Base-by-base conservation (phyloP, 179 eudicot genomes). In the Gypsophila paniculata region DNA sequence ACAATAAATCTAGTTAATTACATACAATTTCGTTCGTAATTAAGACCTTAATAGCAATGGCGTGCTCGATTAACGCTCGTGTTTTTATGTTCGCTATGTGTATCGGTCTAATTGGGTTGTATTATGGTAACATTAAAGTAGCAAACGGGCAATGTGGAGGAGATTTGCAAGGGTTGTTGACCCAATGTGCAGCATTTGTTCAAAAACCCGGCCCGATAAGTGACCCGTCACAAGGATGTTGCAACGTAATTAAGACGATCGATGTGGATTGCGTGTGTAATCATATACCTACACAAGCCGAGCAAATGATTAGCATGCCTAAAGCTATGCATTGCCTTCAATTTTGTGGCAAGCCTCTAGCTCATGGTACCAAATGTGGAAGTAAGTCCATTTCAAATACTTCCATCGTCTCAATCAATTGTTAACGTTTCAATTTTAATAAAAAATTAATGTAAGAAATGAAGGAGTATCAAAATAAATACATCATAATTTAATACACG, bases 361-460 rank as follows among this genome's bases (percentile, higher is more conserved):
- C 80, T 42, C 85, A 48, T 52, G 91, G 89, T 65, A 68, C 80
- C 70, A 81, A 78, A 74, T 89, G 94, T 72, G 94, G 91, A 73
- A 79, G 92, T 88, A 86, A 73, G 86, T 39, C n/a, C n/a, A n/a
- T n/a, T n/a, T n/a, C n/a, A n/a, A n/a, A n/a, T n/a, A n/a, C n/a
- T n/a, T n/a, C n/a, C n/a, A n/a, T n/a, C n/a, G n/a, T n/a, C n/a
- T n/a, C n/a, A n/a, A n/a, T n/a, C n/a, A n/a, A n/a, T n/a, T n/a
- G n/a, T n/a, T n/a, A n/a, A n/a, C n/a, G n/a, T n/a, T n/a, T n/a
- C n/a, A n/a, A n/a, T n/a, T n/a, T n/a, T n/a, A n/a, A n/a, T n/a
- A n/a, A n/a, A n/a, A n/a, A n/a, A n/a, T n/a, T n/a, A n/a, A n/a
- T n/a, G n/a, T n/a, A n/a, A n/a, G n/a, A n/a, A n/a, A n/a, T n/a